Evolutionary conservation across 2,329 filamentous ascomycete genomes (phyloP), one percentile per base, ranked within the genome.

Genomic region (Aureobasidium leucospermi): DNA sequence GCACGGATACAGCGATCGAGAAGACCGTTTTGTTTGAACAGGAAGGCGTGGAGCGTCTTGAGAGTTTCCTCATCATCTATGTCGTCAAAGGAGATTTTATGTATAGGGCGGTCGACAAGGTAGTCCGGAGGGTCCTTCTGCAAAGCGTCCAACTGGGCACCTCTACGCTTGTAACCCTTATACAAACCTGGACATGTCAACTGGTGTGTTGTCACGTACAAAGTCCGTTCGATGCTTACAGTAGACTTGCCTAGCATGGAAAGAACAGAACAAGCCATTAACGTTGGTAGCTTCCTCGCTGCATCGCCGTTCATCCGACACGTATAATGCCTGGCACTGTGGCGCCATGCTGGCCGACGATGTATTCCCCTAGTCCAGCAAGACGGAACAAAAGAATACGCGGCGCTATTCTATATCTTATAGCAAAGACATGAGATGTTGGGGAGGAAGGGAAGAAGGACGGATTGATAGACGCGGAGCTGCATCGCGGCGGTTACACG

Each of bases 91-190:
- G 68, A 69, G 56, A 76, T 68, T 47, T 74, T 76, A 13, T 70
- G 70, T 32, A 79, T 68, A 3, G 75, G 67, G 1, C 67, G 65
- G 43, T 70, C 63, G 15, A 67, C 67, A 9, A 79, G 67, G 61
- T 74, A 78, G 16, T 64, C 28, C n/a, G 76, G 76, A 2, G 66
- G 69, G 34, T 68, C 62, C 10, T 65, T 65, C 3, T 69, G 62
- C 15, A 77, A 64, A 4, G 61, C 60, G 58, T 81, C 77, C 4
- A 80, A 71, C 48, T 71, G 69, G 8, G 71, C 69, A 65, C 79
- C 79, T 43, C 77, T 75, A 42, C 67, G 72, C 63, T 80, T 80
- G 67, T 81, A 80, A 8, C 78, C 78, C 53, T 72, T 71, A 65
- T 80, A 80, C 4, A 81, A 69, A 63, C 74, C 75, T 58, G 45